Evolutionary conservation across 2,329 filamentous ascomycete species (phyloP).

Genomic region (Tolypocladium tundrense): DNA sequence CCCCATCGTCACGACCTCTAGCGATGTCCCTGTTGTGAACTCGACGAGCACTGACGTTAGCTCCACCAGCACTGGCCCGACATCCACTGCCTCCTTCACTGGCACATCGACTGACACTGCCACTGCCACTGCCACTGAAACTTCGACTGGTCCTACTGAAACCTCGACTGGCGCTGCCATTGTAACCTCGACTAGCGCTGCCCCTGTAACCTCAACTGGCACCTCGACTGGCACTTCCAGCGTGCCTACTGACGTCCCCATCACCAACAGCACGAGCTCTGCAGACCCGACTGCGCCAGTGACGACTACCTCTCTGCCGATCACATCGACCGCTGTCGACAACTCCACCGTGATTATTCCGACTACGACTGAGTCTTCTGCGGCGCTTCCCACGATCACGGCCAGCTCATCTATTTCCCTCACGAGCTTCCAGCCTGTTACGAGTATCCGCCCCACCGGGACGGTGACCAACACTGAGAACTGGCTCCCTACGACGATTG

Average conservation of each 20-base stretch:
- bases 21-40: conserved; percentile 5
- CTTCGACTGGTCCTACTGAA: not conserved
- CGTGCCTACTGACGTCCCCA: conserved; percentile 1
- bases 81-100: not conserved
- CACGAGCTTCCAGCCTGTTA: conserved; percentile 15
- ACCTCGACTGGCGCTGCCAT: not conserved
- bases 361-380: not conserved
- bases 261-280: conserved; percentile 3
- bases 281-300: not conserved
- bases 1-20: conserved; percentile 4
- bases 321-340: not conserved
- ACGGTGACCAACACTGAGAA: conserved; percentile 32
- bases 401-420: conserved; percentile 9
- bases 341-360: conserved; percentile 4
- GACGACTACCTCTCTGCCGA: not conserved
- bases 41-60: conserved; percentile 1
- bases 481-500: conserved; percentile 51
- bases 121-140: not conserved
- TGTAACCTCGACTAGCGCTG: not conserved
- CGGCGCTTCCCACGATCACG: conserved; percentile 2
- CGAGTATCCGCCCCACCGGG: conserved; percentile 30
- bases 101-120: conserved; percentile 1
- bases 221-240: conserved; percentile 1
- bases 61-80: not conserved
- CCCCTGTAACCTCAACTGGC: not conserved